phyloP scores from a whole-genome alignment of 345 rosid species.

The Camelina laxa region DNA sequence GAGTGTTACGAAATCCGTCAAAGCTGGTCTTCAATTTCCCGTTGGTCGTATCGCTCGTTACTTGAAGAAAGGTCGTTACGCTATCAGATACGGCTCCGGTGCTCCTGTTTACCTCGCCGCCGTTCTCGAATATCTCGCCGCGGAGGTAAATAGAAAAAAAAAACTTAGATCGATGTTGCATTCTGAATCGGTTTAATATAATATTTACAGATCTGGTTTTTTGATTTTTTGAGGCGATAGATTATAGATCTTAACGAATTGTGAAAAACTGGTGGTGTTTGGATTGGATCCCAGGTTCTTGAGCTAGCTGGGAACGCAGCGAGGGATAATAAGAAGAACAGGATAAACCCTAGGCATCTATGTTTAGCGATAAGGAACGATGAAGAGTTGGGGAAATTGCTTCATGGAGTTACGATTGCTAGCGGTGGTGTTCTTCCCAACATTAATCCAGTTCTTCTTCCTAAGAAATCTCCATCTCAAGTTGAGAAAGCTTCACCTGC shows the following conservation, averaged over 20 bases:
- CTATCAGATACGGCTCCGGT: slow-evolving; percentile 66
- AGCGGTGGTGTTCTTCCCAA: slow-evolving; percentile 75
- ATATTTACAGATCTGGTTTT: not conserved
- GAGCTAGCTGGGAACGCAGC: slow-evolving; percentile 77
- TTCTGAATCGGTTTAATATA: not conserved
- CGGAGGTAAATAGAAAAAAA: slow-evolving; percentile 69
- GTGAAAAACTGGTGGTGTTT: not conserved
- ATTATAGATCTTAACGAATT: not conserved
- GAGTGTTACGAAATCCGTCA: slow-evolving; percentile 62
- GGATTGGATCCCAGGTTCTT: slow-evolving; percentile 46
- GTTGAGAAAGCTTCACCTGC: slow-evolving; percentile 45
- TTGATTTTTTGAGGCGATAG: not conserved
- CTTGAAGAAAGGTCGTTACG: slow-evolving; percentile 74
- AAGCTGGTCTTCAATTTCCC: slow-evolving; percentile 83
- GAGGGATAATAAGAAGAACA: slow-evolving; percentile 68
- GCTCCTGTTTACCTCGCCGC: slow-evolving; percentile 81
- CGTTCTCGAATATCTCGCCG: slow-evolving; percentile 81
- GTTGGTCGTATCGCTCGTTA: slow-evolving; percentile 75
- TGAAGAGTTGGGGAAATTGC: slow-evolving; percentile 66
- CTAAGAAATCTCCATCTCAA: slow-evolving; percentile 54
- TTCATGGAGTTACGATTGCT: slow-evolving; percentile 67
- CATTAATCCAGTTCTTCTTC: slow-evolving; percentile 66
- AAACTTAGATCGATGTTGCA: slow-evolving; percentile 25
- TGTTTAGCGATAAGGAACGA: slow-evolving; percentile 65
- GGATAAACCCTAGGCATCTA: slow-evolving; percentile 69